Percentiles rank a stretch among this genome's conserved stretches.
phyloP scores from a whole-genome alignment of 2,329 filamentous ascomycete genomes.

The Ophiobolus disseminans region DNA sequence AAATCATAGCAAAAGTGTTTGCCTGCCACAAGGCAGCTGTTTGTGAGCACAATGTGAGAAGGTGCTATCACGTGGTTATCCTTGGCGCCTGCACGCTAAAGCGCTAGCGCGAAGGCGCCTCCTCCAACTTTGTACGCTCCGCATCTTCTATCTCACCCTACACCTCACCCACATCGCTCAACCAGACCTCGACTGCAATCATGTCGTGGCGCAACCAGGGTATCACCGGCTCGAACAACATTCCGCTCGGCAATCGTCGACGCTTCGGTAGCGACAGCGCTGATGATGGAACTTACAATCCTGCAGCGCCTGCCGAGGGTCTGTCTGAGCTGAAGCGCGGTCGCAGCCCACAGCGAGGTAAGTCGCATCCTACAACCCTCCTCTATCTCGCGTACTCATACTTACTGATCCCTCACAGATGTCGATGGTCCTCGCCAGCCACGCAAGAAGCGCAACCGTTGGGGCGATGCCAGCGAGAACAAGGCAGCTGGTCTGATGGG shows the following conservation, averaged over 20 bases:
- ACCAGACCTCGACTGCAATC: conserved; percentile 28
- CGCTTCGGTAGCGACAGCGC: conserved; percentile 73
- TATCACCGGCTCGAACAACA: conserved; percentile 98
- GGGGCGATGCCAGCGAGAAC: conserved; percentile 97
- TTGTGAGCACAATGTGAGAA: too few species aligned
- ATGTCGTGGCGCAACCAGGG: conserved; percentile 76
- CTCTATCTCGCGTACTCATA: not conserved
- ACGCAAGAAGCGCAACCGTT: conserved; percentile 99
- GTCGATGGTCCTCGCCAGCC: conserved; percentile 79
- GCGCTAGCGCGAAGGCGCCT: conserved; percentile 4
- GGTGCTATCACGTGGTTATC: too few species aligned
- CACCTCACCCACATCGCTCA: conserved; percentile 18
- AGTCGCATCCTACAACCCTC: conserved; percentile 40
- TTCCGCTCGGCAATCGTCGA: conserved; percentile 84
- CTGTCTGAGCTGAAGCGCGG: conserved; percentile 76
- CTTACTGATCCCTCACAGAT: conserved; percentile 32
- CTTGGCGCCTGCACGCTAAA: too few species aligned
- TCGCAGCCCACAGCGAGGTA: conserved; percentile 85
- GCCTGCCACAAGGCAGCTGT: too few species aligned
- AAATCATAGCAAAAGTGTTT: too few species aligned
- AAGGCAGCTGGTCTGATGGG: conserved; percentile 99
- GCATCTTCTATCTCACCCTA: conserved; percentile 8
- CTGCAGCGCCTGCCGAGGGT: conserved; percentile 54
- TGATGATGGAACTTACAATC: conserved; percentile 55
- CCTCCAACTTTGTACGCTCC: conserved; percentile 11